A percentile compares a stretch with the other conserved stretches of the same genome.
These are phyloP conservation scores for Scheffersomyces coipomensis DNA, from an alignment of 805 yeast species.

Conservation along the genomic window DNA sequence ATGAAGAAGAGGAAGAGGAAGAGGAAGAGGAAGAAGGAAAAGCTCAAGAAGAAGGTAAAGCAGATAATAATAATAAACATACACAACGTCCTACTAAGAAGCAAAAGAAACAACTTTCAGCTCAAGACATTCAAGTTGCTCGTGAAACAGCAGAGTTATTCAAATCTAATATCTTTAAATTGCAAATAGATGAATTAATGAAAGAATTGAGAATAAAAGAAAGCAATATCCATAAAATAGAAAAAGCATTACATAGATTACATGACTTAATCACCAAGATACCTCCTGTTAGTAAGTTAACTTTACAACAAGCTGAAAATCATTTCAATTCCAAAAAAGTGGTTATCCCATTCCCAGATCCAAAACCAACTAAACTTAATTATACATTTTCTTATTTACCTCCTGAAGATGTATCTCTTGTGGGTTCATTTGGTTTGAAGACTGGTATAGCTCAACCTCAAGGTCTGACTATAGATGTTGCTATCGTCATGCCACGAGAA, in stretches of 20 bases:
- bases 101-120: constrained; percentile 44
- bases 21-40: constrained; percentile 14
- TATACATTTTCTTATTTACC: constrained; percentile 66
- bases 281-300: constrained; percentile 51
- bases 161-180: constrained; percentile 91
- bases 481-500: constrained; percentile 75
- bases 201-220: constrained; percentile 78
- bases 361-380: constrained; percentile 72
- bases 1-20: constrained; percentile 10
- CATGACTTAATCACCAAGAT: constrained; percentile 66
- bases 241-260: constrained; percentile 71
- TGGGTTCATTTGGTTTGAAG: constrained; percentile 88
- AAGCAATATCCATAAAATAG: constrained; percentile 60
- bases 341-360: constrained; percentile 84
- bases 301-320: constrained; percentile 59
- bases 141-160: constrained; percentile 92
- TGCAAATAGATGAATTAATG: constrained; percentile 89
- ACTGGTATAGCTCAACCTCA: constrained; percentile 67
- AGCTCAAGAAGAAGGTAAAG: constrained; percentile 3
- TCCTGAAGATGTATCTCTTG: constrained; percentile 75
- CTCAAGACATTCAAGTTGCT: constrained; percentile 87
- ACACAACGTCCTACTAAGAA: constrained; percentile 27
- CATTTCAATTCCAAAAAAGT: constrained; percentile 52
- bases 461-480: constrained; percentile 72
- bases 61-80: no score